Conservation (phyloP, 2,329 filamentous ascomycete species). For the Tricladium varicosporioides region DNA sequence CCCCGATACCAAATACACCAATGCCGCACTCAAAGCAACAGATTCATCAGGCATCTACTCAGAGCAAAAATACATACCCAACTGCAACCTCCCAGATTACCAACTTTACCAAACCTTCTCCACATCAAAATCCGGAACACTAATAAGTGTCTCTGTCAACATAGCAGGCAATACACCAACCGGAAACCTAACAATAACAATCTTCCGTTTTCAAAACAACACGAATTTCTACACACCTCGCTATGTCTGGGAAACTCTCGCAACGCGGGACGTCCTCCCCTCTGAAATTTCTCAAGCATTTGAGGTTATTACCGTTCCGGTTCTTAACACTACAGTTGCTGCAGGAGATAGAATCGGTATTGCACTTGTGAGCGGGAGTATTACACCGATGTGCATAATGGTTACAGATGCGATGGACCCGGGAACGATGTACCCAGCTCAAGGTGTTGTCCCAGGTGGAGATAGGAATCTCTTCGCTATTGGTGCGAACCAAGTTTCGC, state of each 20-base stretch:
- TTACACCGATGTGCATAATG: conserved; percentile 19
- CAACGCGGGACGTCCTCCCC: conserved; percentile 10
- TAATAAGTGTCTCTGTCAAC: conserved; percentile 20
- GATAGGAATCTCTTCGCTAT: background rate
- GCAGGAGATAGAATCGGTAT: conserved; percentile 22
- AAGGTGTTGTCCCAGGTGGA: background rate
- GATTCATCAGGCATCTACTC: conserved; percentile 12
- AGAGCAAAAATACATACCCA: conserved; percentile 9
- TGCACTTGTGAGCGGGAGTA: conserved; percentile 17
- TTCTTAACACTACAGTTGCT: conserved; percentile 7
- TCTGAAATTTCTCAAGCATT: conserved; percentile 9
- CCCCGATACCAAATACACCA: background rate
- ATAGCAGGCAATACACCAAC: conserved; percentile 18
- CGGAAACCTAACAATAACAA: conserved; percentile 15
- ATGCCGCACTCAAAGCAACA: conserved; percentile 12
- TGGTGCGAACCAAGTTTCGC: background rate
- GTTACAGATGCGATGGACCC: conserved; percentile 1
- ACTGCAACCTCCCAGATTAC: conserved; percentile 20
- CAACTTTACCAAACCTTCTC: conserved; percentile 25
- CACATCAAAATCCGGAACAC: conserved; percentile 15
- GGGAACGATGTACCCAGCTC: background rate
- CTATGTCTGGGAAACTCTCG: conserved; percentile 25
- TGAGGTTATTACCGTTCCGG: conserved; percentile 10
- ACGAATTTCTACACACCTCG: conserved; percentile 22
- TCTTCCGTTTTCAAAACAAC: conserved; percentile 24